Conservation (phyloP, 129 eudicot genomes). For the Chrysanthemum makinoi region DNA sequence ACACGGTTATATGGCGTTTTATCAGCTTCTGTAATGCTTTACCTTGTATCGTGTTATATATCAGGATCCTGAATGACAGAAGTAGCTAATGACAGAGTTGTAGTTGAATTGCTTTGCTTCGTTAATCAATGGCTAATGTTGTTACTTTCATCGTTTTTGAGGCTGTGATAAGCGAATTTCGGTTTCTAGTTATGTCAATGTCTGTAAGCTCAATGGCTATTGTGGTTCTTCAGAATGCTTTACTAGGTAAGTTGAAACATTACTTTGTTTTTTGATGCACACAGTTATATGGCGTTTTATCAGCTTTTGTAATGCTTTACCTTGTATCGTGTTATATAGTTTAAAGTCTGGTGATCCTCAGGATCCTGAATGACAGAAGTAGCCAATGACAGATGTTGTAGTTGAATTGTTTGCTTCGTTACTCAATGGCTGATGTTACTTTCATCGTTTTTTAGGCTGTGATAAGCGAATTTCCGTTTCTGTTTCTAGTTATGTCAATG, state of each 20-base stretch:
- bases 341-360: neutral
- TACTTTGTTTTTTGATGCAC: neutral
- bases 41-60: neutral
- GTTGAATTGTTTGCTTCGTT: neutral
- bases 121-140: slow-evolving; percentile 12
- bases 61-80: neutral
- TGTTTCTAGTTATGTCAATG: slow-evolving; percentile 7
- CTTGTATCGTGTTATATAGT: neutral
- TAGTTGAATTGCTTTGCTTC: neutral
- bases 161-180: slow-evolving; percentile 7
- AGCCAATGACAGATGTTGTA: neutral
- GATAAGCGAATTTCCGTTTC: neutral
- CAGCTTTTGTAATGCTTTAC: too few species aligned
- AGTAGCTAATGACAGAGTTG: neutral
- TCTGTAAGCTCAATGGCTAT: slow-evolving; percentile 15
- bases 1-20: too few species aligned
- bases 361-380: neutral
- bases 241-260: slow-evolving; percentile 37
- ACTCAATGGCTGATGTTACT: slow-evolving; percentile 6
- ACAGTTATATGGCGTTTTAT: too few species aligned
- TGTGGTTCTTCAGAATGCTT: slow-evolving; percentile 86
- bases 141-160: neutral
- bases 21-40: too few species aligned
- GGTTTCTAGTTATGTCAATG: slow-evolving; percentile 9
- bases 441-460: neutral